Conservation (phyloP, 352 stramenopile species). For the Stephanocyclus meneghinianus region DNA sequence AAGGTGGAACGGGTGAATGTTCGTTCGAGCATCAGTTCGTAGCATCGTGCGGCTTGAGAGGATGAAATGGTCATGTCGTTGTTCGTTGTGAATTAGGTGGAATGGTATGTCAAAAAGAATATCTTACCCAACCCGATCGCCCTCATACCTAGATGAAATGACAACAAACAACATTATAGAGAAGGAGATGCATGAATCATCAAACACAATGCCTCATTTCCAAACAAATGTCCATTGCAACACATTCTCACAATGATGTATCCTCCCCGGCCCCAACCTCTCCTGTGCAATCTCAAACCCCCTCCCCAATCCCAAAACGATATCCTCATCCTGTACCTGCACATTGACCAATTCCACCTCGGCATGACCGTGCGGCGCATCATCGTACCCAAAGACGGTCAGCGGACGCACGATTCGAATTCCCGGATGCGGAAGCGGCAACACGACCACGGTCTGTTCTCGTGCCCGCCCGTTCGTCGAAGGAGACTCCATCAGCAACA, state of each 20-base stretch:
- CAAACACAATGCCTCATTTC: no score
- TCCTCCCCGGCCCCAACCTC: slow-evolving; percentile 87
- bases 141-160: slow-evolving; percentile 68
- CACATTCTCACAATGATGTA: slow-evolving; percentile 90
- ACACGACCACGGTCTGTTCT: slow-evolving; percentile 68
- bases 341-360: slow-evolving; percentile 84
- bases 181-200: no score
- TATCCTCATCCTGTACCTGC: slow-evolving; percentile 50
- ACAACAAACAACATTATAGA: no score
- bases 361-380: slow-evolving; percentile 90
- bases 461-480: slow-evolving; percentile 10
- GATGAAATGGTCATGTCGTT: neutral
- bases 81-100: neutral
- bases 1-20: slow-evolving; percentile 86
- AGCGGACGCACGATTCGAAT: slow-evolving; percentile 77
- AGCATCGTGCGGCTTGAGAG: slow-evolving; percentile 67
- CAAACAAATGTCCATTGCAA: no score
- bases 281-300: slow-evolving; percentile 89
- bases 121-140: slow-evolving; percentile 55
- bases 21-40: slow-evolving; percentile 80
- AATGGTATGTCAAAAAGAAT: slow-evolving; percentile 16
- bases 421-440: slow-evolving; percentile 72
- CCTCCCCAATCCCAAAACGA: slow-evolving; percentile 85
- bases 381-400: slow-evolving; percentile 95
- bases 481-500: neutral